phyloP scores from a whole-genome alignment of 2,329 filamentous ascomycete species.

The Diplodia corticola region DNA sequence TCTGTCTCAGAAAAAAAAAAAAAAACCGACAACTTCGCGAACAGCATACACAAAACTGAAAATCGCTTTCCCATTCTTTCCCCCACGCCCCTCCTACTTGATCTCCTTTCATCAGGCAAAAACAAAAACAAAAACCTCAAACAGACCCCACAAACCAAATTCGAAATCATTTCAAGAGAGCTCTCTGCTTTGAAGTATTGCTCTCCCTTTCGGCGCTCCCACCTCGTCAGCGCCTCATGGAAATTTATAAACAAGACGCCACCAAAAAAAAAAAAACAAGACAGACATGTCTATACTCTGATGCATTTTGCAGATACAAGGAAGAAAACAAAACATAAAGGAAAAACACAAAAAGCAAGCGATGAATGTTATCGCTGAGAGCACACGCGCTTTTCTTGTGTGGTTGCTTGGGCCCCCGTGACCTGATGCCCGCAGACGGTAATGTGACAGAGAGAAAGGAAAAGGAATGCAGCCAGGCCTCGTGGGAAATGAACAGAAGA shows the following conservation, averaged over 20 bases:
- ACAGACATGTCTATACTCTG: slow-evolving; percentile 9
- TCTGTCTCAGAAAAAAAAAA: neutral
- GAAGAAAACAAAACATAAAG: neutral
- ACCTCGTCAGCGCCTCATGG: neutral
- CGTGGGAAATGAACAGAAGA: neutral
- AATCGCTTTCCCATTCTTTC: neutral
- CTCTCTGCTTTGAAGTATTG: neutral
- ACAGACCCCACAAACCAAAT: neutral
- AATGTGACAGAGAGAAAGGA: neutral
- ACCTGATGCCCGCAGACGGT: neutral
- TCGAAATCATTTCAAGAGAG: neutral
- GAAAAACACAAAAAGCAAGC: neutral
- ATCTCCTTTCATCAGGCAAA: slow-evolving; percentile 1
- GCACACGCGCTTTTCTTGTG: neutral
- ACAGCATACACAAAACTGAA: neutral
- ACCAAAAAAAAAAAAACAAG: neutral
- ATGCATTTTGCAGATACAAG: neutral
- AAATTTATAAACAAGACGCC: neutral
- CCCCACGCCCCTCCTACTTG: neutral
- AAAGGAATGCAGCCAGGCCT: slow-evolving; percentile 6
- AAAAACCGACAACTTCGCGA: neutral
- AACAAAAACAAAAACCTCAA: neutral
- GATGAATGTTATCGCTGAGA: neutral
- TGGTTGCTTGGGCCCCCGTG: neutral
- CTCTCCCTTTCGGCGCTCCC: neutral